These are phyloP conservation scores for Fistulifera pelliculosa DNA, from an alignment of 108 stramenopile species.

Conservation along the genomic window DNA sequence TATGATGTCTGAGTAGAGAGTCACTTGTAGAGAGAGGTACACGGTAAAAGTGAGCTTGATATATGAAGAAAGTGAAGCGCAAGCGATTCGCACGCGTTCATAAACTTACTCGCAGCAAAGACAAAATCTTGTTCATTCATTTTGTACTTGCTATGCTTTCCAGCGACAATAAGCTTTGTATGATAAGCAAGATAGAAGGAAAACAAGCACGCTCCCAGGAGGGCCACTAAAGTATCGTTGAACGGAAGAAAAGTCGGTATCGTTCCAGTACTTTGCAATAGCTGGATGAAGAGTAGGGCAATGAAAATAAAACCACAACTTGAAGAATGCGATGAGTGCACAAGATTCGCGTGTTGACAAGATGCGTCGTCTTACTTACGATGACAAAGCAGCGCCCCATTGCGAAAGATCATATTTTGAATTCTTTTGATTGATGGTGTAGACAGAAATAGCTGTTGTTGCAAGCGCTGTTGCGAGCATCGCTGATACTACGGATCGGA, in stretches of 20 bases:
- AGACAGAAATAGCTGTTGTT: constrained; percentile 61
- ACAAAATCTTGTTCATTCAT: constrained; percentile 91
- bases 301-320: constrained; percentile 60
- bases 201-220: constrained; percentile 58
- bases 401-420: constrained; percentile 87
- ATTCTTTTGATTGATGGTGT: constrained; percentile 75
- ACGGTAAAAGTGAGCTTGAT: too few relatives aligned
- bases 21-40: too few relatives aligned
- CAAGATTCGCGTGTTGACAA: not conserved
- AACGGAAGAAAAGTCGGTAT: constrained; percentile 66
- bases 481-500: constrained; percentile 52
- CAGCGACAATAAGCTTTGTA: constrained; percentile 69
- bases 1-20: too few relatives aligned
- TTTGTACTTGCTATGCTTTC: constrained; percentile 73
- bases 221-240: constrained; percentile 47
- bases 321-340: not conserved
- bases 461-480: constrained; percentile 62
- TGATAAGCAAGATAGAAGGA: constrained; percentile 70
- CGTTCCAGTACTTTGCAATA: constrained; percentile 56
- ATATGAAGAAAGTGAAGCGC: too few relatives aligned
- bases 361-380: constrained; percentile 13
- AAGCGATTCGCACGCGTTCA: too few relatives aligned
- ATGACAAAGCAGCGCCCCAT: constrained; percentile 62
- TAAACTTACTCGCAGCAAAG: constrained; percentile 74
- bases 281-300: constrained; percentile 54